phyloP scores from a whole-genome alignment of 495 filamentous ascomycete genomes.

The Xylaria telfairii region DNA sequence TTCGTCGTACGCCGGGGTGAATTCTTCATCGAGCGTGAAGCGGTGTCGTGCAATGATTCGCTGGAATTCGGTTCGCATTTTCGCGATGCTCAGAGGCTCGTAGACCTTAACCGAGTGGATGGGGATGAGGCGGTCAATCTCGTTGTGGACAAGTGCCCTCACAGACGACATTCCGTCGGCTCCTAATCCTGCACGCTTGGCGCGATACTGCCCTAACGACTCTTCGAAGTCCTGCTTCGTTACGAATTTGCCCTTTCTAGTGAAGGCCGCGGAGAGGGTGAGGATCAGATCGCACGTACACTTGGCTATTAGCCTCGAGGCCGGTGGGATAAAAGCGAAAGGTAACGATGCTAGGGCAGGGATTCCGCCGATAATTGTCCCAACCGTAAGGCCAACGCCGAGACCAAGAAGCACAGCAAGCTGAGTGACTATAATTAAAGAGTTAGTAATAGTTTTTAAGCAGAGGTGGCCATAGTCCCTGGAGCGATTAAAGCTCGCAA shows the following conservation, averaged over 20 bases:
- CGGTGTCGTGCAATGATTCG: slow-evolving; percentile 21
- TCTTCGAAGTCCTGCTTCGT: slow-evolving; percentile 26
- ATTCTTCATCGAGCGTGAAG: slow-evolving; percentile 19
- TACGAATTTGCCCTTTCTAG: slow-evolving; percentile 23
- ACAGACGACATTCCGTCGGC: slow-evolving; percentile 14
- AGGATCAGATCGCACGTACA: slow-evolving; percentile 24
- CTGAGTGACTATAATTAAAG: slow-evolving; percentile 15
- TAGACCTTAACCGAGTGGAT: slow-evolving; percentile 27
- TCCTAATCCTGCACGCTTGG: slow-evolving; percentile 14
- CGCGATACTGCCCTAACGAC: slow-evolving; percentile 20
- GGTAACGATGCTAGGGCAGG: slow-evolving; percentile 25
- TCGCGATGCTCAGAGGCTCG: slow-evolving; percentile 19
- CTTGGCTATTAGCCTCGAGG: slow-evolving; percentile 22
- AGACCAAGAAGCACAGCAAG: slow-evolving; percentile 23
- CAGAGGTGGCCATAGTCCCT: neutral
- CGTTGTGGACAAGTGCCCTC: slow-evolving; percentile 11
- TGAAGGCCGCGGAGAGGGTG: slow-evolving; percentile 21
- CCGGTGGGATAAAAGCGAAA: slow-evolving; percentile 28
- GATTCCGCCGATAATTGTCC: slow-evolving; percentile 26
- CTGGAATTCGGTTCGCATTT: slow-evolving; percentile 23
- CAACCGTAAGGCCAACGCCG: slow-evolving; percentile 22
- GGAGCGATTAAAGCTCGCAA: neutral
- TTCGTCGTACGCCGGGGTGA: slow-evolving; percentile 15
- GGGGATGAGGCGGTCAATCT: slow-evolving; percentile 25
- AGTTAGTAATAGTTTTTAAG: neutral